phyloP scores from a whole-genome alignment of 2,329 filamentous ascomycete genomes.

The Monilinia vaccinii-corymbosi region DNA sequence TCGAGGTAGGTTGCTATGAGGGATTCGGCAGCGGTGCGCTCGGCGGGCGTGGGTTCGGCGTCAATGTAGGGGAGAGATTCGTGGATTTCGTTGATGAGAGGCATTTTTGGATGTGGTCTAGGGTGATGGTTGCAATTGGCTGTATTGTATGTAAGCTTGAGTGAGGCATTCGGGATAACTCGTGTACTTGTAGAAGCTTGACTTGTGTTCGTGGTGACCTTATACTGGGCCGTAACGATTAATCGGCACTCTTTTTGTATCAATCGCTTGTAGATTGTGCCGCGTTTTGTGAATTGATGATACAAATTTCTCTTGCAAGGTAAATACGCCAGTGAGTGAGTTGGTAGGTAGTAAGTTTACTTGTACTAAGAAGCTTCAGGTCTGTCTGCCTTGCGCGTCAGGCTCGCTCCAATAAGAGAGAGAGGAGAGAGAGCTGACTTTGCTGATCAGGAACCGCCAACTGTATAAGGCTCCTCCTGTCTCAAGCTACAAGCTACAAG shows the following conservation, averaged over 20 bases:
- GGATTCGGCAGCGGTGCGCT: conserved; percentile 56
- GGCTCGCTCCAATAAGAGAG: background rate
- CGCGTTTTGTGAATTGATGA: background rate
- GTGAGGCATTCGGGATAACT: background rate
- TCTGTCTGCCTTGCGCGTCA: conserved; percentile 11
- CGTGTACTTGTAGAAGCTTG: background rate
- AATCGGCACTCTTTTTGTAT: background rate
- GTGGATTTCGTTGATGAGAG: conserved; percentile 23
- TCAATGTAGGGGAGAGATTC: conserved; percentile 55
- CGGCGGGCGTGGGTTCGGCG: conserved; percentile 51
- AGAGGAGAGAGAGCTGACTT: too few species aligned
- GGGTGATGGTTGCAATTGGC: conserved; percentile 3
- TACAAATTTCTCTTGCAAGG: background rate
- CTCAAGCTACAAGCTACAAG: background rate
- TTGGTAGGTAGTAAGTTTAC: too few species aligned
- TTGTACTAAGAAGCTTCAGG: background rate
- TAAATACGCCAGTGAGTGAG: background rate
- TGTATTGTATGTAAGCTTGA: background rate
- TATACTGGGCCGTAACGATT: background rate
- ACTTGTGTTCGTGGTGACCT: background rate
- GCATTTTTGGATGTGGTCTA: conserved; percentile 16
- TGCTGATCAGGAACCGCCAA: background rate
- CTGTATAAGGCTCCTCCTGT: background rate
- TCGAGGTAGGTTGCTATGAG: conserved; percentile 60
- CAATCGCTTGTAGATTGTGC: background rate